Evolutionary conservation across 2,329 filamentous ascomycete species (phyloP), one percentile per base, ranked within the genome.

Genomic region (Fusarium tjaetaba): DNA sequence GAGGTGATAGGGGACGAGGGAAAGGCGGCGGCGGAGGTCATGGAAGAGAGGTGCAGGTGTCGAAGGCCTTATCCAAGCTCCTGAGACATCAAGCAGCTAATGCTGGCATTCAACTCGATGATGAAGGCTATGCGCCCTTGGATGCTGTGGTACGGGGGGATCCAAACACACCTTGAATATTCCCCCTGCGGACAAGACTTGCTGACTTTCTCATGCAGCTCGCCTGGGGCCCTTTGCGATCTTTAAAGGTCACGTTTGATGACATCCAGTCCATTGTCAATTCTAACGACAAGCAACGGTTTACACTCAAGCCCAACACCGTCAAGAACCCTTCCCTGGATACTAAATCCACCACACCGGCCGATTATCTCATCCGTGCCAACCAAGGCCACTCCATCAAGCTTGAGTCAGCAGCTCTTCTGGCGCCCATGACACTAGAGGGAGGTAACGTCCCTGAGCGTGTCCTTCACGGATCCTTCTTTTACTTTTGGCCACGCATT

Each of bases 361-460:
- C 87, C 1, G 87, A 93, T 81, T 98, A 92, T 85, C 87, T 97
- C 38, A 98, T 99, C 83, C 94, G 96, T 78, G 96, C 96, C 34
- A 97, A 97, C 79, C 96, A 98, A 84, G 96, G 96, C 61, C 96
- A 98, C 85, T 94, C 90, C 77, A 93, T 99, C 79, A 90, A 91
- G 78, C 84, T 91, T 41, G 92, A 94, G 34, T 90, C 90, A n/a
- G 89, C 92, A 52, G 88, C 88, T 0, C 87, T 97, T 5, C 88
- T 97, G 7, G 88, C 86, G 26, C 91, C 92, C 11, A 86, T 98
- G 65, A 91, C 90, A 3, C 79, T 89, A 2, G 87, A 88, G 39
- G 83, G 80, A 11, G 87, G 78, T 30, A 89, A 89, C 70, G 76
- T 95, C 3, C 94, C 94, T 0, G 79, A 85, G 0, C 85, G 87